Evolutionary conservation across 768 basidiomycete species (phyloP), one percentile per base, ranked within the genome.

Genomic region (Austroboletus eburneus): DNA sequence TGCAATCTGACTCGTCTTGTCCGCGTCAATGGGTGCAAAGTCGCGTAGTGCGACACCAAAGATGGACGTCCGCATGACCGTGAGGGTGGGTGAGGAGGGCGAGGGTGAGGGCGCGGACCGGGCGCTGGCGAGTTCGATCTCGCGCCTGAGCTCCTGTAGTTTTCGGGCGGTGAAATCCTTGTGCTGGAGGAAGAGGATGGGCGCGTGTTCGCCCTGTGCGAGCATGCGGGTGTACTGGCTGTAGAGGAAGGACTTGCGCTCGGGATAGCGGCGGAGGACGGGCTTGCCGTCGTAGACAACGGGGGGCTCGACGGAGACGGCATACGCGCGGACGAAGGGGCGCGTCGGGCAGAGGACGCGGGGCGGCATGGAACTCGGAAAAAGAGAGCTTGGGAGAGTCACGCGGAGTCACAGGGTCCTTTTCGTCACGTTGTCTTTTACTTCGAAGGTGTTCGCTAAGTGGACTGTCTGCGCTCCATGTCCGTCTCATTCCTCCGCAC

Each of bases 161-260:
- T 84, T 76, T 33, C 77, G 72, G 3, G 86, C 80, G 23, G 80
- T 72, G 60, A 94, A 87, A 52, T 88, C 83, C 51, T 77, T 73
- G 64, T 91, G 90, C 42, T 81, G 76, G 49, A 95, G 80, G 68
- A 95, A 76, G 53, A 96, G 71, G 62, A 92, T 69, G 25, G 91
- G 83, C 0, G 80, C 72, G 30, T 72, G 65, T 20, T 66, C 56
- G 62, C 77, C 78, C 43, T 73, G 69, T 47, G 78, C 66, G 58
- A 95, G 76, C 52, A 95, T 79, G 57, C 75, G 76, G 46, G 76
- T 72, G 74, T 92, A 92, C 68, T 85, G 83, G 69, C 80, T 76
- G 70, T 83, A 90, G 63, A 91, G 82, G 67, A 80, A 83, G 2
- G 81, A 73, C 65, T 94, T 96, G 64, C 87, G 85, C 61, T 81